These are phyloP conservation scores for Melampsora medusae DNA, from an alignment of 1,284 basidiomycete species.

Conservation along the genomic window DNA sequence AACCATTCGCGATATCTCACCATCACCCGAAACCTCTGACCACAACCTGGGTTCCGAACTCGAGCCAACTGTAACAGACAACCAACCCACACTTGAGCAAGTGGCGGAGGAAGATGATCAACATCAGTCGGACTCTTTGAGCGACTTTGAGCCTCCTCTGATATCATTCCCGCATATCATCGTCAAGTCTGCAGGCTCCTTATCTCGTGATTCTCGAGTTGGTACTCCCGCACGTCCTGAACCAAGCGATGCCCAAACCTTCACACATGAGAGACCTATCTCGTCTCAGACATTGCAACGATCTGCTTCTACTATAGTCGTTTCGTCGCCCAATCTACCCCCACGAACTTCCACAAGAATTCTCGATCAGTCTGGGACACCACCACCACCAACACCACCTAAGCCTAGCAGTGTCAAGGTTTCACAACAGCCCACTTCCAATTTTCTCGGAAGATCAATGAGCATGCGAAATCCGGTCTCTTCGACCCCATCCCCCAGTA, in stretches of 20 bases:
- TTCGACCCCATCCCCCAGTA: too few relatives aligned
- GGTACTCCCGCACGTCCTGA: not conserved
- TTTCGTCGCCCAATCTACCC: conserved; percentile 1
- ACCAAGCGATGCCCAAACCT: not conserved
- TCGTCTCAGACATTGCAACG: not conserved
- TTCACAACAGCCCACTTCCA: too few relatives aligned
- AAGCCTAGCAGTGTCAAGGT: too few relatives aligned
- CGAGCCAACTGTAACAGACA: not conserved
- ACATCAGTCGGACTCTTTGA: too few relatives aligned
- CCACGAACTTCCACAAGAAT: not conserved
- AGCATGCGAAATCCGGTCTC: too few relatives aligned
- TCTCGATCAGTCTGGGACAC: not conserved
- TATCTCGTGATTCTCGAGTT: not conserved
- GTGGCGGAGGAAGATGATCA: conserved; percentile 4
- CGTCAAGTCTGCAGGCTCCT: conserved; percentile 1
- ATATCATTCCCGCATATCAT: conserved; percentile 18
- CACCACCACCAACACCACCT: not conserved
- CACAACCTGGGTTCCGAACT: too few relatives aligned
- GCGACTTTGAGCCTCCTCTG: conserved; percentile 9
- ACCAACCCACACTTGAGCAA: not conserved
- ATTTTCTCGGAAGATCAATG: too few relatives aligned
- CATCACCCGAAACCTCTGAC: too few relatives aligned
- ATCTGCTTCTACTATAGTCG: not conserved
- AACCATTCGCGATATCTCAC: too few relatives aligned
- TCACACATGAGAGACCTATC: conserved; percentile 1